These are phyloP conservation scores for Sarocladiaceae sp. DNA, from an alignment of 2,329 filamentous ascomycete species.

Conservation along the genomic window DNA sequence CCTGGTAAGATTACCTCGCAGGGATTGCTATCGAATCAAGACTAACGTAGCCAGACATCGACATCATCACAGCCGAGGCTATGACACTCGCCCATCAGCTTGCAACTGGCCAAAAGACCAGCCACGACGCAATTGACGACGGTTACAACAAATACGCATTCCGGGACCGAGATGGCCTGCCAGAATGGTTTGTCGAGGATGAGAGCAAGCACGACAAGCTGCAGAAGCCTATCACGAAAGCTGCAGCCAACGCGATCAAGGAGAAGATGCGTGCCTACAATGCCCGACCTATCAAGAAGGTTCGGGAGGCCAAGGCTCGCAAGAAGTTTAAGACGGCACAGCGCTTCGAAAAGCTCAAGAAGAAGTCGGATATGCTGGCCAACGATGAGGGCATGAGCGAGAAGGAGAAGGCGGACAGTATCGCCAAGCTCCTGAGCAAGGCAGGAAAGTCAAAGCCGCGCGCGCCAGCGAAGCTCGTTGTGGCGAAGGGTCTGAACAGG, in stretches of 20 bases:
- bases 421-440: conserved; percentile 73
- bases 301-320: conserved; percentile 87
- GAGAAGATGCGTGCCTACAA: conserved; percentile 91
- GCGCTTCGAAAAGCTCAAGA: conserved; percentile 86
- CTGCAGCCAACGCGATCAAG: conserved; percentile 84
- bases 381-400: conserved; percentile 91
- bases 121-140: conserved; percentile 77
- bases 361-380: conserved; percentile 87
- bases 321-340: conserved; percentile 97
- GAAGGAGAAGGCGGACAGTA: conserved; percentile 87
- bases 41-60: conserved; percentile 60
- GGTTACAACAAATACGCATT: conserved; percentile 90
- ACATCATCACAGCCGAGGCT: conserved; percentile 98
- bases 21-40: background rate
- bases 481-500: conserved; percentile 76
- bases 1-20: conserved; percentile 38
- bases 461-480: conserved; percentile 77
- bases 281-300: conserved; percentile 97
- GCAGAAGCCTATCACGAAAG: conserved; percentile 85
- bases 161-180: conserved; percentile 83
- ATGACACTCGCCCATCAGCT: conserved; percentile 95
- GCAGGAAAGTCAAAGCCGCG: conserved; percentile 82
- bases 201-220: conserved; percentile 76
- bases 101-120: conserved; percentile 76
- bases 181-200: conserved; percentile 97